Conservation (phyloP, 139 green algal genomes). For the Haematococcus lacustris region DNA sequence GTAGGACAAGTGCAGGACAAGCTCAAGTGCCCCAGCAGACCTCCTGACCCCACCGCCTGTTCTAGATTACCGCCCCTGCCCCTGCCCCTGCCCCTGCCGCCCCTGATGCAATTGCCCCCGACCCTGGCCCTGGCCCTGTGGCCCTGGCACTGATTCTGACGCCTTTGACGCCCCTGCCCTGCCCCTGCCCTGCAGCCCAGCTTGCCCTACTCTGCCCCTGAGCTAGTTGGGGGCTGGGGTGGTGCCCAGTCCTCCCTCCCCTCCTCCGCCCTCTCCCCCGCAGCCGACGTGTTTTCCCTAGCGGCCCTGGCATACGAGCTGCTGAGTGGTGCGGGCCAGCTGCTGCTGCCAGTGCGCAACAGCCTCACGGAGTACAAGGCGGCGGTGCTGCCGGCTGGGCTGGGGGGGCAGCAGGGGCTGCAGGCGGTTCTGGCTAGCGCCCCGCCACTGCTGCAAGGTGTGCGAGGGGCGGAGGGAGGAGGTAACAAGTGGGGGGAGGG, state of each 20-base stretch:
- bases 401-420: background rate
- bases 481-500: no score
- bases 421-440: conserved; percentile 5
- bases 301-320: conserved; percentile 57
- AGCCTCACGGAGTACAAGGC: conserved; percentile 15
- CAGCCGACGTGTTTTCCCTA: conserved; percentile 72
- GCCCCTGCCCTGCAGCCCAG: conserved; percentile 39
- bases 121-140: background rate
- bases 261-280: conserved; percentile 14
- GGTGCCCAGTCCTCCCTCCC: background rate
- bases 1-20: no score
- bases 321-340: conserved; percentile 12
- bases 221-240: conserved; percentile 45
- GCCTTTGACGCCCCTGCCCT: background rate
- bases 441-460: conserved; percentile 18
- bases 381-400: conserved; percentile 3
- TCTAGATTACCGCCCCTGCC: background rate
- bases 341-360: conserved; percentile 23
- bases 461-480: background rate
- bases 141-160: background rate
- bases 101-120: background rate
- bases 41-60: background rate
- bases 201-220: conserved; percentile 65
- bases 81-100: background rate
- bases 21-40: no score